A percentile compares a stretch with the other conserved stretches of the same genome.
Evolutionary conservation across 768 basidiomycete genomes (phyloP).

Genomic region (Russula brevipes): DNA sequence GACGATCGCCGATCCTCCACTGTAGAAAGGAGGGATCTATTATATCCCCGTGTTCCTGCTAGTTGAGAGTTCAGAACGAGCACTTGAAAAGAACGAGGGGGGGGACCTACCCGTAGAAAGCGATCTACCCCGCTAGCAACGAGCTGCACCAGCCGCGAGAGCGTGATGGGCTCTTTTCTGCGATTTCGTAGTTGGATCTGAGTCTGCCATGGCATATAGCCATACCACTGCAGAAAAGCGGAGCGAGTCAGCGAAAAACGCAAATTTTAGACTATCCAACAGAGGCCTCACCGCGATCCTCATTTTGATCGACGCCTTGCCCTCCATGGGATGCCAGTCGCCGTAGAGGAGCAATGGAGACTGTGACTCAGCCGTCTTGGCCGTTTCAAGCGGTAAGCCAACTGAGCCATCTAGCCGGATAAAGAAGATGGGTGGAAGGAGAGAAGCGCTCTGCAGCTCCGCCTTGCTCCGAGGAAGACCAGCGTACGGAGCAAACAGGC

Average conservation of each 20-base stretch:
- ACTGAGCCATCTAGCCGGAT: conserved; percentile 2
- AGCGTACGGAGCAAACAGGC: conserved; percentile 17
- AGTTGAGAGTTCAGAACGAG: not conserved
- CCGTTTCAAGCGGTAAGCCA: conserved; percentile 12
- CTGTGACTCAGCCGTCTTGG: conserved; percentile 9
- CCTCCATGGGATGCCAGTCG: conserved; percentile 15
- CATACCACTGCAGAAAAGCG: conserved; percentile 7
- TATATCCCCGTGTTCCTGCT: conserved; percentile 12
- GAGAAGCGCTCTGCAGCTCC: conserved; percentile 8
- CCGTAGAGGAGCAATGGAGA: conserved; percentile 1
- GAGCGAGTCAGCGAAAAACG: not conserved
- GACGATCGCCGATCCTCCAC: conserved; percentile 15
- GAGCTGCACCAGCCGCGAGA: conserved; percentile 16
- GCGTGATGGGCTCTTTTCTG: conserved; percentile 15
- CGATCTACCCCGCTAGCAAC: conserved; percentile 19
- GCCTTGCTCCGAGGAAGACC: conserved; percentile 14
- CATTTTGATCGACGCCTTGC: conserved; percentile 17
- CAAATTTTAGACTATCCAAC: not conserved
- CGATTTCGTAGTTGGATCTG: conserved; percentile 21
- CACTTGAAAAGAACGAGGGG: not conserved
- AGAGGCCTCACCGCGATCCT: conserved; percentile 15
- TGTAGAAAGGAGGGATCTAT: not conserved
- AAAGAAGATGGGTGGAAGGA: conserved; percentile 15
- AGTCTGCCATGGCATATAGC: conserved; percentile 14
- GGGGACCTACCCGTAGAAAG: conserved; percentile 12